A percentile compares a stretch with the other conserved stretches of the same genome.
phyloP scores from a whole-genome alignment of 140 eudicot genomes.

The Ambrosia hybrid region DNA sequence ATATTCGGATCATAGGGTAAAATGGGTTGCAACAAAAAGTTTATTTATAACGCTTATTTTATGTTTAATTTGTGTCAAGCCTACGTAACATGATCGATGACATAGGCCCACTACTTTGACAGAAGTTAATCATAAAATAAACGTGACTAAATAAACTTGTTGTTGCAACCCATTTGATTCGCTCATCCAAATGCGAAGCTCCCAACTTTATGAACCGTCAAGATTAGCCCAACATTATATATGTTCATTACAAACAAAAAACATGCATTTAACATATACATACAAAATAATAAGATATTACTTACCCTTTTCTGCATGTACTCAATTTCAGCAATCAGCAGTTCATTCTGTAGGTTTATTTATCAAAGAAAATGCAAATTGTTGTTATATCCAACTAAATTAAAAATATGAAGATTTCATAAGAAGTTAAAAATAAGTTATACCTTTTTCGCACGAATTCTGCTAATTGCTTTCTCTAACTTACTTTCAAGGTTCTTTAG shows the following conservation, averaged over 20 bases:
- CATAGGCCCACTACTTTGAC: too few relatives aligned
- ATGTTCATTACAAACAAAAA: background rate
- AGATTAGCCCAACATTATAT: background rate
- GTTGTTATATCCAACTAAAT: background rate
- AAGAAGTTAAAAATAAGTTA: slow-evolving; percentile 3
- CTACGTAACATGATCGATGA: too few relatives aligned
- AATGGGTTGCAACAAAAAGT: too few relatives aligned
- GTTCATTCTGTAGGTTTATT: slow-evolving; percentile 65
- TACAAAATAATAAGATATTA: background rate
- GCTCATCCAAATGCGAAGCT: too few relatives aligned
- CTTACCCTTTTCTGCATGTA: slow-evolving; percentile 92
- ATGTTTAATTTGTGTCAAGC: too few relatives aligned
- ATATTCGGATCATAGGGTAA: too few relatives aligned
- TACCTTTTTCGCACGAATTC: slow-evolving; percentile 90
- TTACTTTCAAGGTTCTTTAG: slow-evolving; percentile 67
- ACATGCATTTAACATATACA: background rate
- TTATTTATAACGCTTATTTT: too few relatives aligned
- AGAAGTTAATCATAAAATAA: too few relatives aligned
- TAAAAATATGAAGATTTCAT: background rate
- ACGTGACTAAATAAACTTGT: too few relatives aligned
- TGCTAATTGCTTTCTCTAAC: slow-evolving; percentile 74
- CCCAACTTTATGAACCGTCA: too few relatives aligned
- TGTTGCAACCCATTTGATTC: too few relatives aligned
- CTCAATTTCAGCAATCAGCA: slow-evolving; percentile 89
- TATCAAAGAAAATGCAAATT: background rate